These are phyloP conservation scores for Vanrija sp. DNA, from an alignment of 1,284 basidiomycete species.

Conservation along the genomic window DNA sequence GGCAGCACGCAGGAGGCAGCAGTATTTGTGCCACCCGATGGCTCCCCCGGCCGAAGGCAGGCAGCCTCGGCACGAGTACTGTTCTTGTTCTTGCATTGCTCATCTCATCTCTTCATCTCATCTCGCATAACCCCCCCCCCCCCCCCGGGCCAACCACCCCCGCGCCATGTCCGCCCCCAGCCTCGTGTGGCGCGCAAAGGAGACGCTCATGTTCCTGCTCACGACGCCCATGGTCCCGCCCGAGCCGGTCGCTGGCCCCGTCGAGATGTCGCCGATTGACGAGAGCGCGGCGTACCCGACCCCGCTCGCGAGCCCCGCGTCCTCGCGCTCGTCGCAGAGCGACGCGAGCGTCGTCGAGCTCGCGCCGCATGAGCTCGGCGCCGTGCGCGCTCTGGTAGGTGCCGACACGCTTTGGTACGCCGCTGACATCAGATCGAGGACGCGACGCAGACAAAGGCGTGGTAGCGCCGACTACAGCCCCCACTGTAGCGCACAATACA, in stretches of 20 bases:
- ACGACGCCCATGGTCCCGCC: slow-evolving; percentile 41
- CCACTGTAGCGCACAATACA: not conserved
- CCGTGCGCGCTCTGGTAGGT: slow-evolving; percentile 1
- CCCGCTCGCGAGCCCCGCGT: not conserved
- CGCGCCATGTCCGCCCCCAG: not conserved
- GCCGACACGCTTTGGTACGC: no score
- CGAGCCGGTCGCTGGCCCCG: slow-evolving; percentile 19
- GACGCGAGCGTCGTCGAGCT: slow-evolving; percentile 1
- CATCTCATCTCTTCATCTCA: not conserved
- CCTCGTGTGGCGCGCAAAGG: slow-evolving; percentile 32
- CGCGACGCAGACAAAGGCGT: no score
- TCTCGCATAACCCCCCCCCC: no score
- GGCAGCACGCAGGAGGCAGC: no score
- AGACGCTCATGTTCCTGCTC: slow-evolving; percentile 34
- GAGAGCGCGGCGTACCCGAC: not conserved
- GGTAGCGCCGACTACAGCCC: no score
- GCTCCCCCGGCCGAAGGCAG: no score
- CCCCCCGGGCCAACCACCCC: no score
- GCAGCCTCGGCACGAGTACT: not conserved
- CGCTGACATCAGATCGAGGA: no score
- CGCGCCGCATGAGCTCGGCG: not conserved
- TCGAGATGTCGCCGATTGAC: slow-evolving; percentile 32
- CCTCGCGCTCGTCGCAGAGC: not conserved
- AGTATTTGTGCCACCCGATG: no score
- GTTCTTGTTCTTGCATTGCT: not conserved